A percentile compares a stretch with the other conserved stretches of the same genome.
Conservation (phyloP, 345 rosid species). For the Ceriops zippeliana region DNA sequence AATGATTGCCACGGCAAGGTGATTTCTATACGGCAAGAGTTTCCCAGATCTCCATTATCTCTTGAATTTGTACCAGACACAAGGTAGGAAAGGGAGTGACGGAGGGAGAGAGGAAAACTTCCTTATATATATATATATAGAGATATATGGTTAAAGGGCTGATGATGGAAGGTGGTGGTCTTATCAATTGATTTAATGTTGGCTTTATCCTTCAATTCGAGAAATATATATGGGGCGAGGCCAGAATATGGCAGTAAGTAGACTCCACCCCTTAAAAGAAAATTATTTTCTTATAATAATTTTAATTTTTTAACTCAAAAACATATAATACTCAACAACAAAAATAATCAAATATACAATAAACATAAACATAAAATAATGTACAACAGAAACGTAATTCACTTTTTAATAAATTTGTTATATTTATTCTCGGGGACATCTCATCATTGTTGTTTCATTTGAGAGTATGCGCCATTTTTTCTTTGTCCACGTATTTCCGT, state of each 20-base stretch:
- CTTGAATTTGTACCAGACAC: background rate
- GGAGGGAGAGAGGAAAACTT: background rate
- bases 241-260: too few species aligned
- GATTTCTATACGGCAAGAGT: slow-evolving; percentile 53
- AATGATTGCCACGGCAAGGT: slow-evolving; percentile 31
- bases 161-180: background rate
- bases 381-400: too few species aligned
- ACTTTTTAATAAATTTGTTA: too few species aligned
- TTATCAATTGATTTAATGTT: background rate
- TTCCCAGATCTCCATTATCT: slow-evolving; percentile 48
- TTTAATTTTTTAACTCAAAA: too few species aligned
- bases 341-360: too few species aligned
- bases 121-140: too few species aligned
- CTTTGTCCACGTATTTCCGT: background rate
- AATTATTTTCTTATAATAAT: too few species aligned
- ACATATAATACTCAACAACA: too few species aligned
- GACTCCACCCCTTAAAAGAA: too few species aligned
- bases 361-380: too few species aligned
- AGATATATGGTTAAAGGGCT: background rate
- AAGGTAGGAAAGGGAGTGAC: slow-evolving; percentile 12
- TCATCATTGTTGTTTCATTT: too few species aligned
- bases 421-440: too few species aligned
- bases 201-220: slow-evolving; percentile 10
- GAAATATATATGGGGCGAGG: background rate
- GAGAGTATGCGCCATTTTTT: background rate